A percentile compares a stretch with the other conserved stretches of the same genome.
These are phyloP conservation scores for Pichia rugopelliculosa DNA, from an alignment of 805 yeast species.

Conservation along the genomic window DNA sequence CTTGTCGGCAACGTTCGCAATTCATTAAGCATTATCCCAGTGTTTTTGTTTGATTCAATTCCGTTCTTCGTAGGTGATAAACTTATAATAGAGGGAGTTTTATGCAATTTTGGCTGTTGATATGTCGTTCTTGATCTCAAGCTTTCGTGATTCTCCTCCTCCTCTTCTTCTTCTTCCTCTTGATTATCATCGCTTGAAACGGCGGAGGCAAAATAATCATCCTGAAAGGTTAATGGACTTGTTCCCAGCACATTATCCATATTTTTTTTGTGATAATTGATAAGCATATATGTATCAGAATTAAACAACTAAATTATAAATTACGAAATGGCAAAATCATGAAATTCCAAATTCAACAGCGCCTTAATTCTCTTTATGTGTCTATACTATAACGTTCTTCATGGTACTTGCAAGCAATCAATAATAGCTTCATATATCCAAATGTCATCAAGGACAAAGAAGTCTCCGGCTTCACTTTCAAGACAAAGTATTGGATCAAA, in stretches of 20 bases:
- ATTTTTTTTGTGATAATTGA: neutral
- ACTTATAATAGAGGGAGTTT: conserved; percentile 2
- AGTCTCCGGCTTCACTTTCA: conserved; percentile 4
- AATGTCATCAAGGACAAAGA: conserved; percentile 4
- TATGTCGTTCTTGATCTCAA: neutral
- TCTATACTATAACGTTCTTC: too few species aligned
- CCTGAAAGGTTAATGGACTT: conserved; percentile 5
- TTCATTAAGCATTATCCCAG: conserved; percentile 10
- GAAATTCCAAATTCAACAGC: neutral
- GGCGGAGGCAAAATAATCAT: conserved; percentile 7
- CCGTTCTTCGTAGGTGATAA: neutral
- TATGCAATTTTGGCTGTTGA: neutral
- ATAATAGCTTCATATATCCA: too few species aligned
- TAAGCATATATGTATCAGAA: too few species aligned
- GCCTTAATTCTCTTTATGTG: too few species aligned
- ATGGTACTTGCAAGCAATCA: too few species aligned
- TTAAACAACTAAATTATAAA: too few species aligned
- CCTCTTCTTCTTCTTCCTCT: neutral
- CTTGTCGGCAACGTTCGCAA: conserved; percentile 9
- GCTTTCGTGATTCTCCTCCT: neutral
- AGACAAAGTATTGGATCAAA: neutral
- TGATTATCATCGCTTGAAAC: conserved; percentile 2
- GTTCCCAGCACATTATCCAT: neutral
- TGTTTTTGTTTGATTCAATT: neutral
- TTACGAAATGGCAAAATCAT: too few species aligned